These are phyloP conservation scores for Phlyctochytrium arcticum DNA, from an alignment of 192 early-diverging fungal genomes.

Conservation along the genomic window DNA sequence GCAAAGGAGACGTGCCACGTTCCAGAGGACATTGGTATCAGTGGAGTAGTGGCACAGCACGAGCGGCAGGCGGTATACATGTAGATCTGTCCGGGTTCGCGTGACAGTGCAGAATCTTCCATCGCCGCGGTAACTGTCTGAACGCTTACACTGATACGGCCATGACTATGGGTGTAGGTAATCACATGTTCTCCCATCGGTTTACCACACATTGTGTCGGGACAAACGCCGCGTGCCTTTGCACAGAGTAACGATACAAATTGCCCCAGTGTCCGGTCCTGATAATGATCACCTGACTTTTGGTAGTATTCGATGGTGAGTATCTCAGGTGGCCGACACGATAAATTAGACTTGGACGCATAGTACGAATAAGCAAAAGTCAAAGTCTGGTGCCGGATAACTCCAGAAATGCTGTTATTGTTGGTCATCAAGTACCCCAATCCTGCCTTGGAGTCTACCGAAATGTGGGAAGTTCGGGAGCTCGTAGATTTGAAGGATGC, in stretches of 20 bases:
- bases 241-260: slow-evolving; percentile 44
- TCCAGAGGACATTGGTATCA: slow-evolving; percentile 27
- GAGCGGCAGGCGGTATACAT: slow-evolving; percentile 27
- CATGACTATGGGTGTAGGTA: slow-evolving; percentile 52
- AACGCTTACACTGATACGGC: slow-evolving; percentile 44
- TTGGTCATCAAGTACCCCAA: slow-evolving; percentile 51
- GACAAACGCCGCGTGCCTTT: slow-evolving; percentile 34
- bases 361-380: slow-evolving; percentile 47
- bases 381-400: slow-evolving; percentile 49
- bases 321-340: slow-evolving; percentile 40
- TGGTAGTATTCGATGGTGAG: slow-evolving; percentile 52
- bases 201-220: slow-evolving; percentile 43
- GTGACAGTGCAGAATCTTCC: background rate
- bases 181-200: slow-evolving; percentile 49
- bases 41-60: slow-evolving; percentile 5
- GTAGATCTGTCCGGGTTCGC: slow-evolving; percentile 13
- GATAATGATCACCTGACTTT: slow-evolving; percentile 30
- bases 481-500: background rate
- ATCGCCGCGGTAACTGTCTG: slow-evolving; percentile 17
- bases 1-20: slow-evolving; percentile 35
- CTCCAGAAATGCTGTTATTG: slow-evolving; percentile 43
- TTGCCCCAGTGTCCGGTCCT: slow-evolving; percentile 47
- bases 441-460: slow-evolving; percentile 47
- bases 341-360: slow-evolving; percentile 27
- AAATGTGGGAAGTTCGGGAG: slow-evolving; percentile 18